Evolutionary conservation across 106 monocot genomes (phyloP), one percentile per base, ranked within the genome.

Genomic region (Dioscorea alata): DNA sequence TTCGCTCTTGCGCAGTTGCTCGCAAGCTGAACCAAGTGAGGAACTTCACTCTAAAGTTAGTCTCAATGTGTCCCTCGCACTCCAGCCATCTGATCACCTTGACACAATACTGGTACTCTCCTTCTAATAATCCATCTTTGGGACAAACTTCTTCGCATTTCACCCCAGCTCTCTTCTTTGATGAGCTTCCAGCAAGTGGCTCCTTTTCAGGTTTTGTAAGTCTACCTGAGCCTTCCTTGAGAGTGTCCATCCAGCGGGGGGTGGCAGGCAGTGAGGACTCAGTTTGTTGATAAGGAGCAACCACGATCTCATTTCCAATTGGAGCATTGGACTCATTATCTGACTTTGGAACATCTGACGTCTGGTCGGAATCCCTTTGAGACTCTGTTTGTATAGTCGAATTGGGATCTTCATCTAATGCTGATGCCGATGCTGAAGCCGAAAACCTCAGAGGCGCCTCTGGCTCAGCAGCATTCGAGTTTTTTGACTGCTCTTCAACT

Each of bases 11-110:
- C 8, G 53, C 13, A 33, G 34, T 91, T 4, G 94, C 90, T 34
- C 81, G 49, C 64, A 95, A 59, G 73, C 94, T 91, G 75, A 88
- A 95, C 94, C 94, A 95, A 19, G 94, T 91, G 60, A 95, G 75
- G 52, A 95, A 95, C 72, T 95, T 95, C 34, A 91, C 81, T 61
- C 94, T 79, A 59, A 88, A 95, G 57, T 74, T 79, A 23, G 78
- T 82, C 74, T 95, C 94, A 4, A 95, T 88, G 28, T 80, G 74
- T 28, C 91, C 91, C 53, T 79, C 74, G 57, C 82, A 74, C 60
- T 91, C 91, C 67, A 91, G 63, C 87, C 87, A 74, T 57, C 87
- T 81, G 23, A 91, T 66, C 51, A 80, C 84, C 75, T 91, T 84
- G 49, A 91, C 86, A 58, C 91, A 90, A 57, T 86, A 86, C 78